Evolutionary conservation across 1,284 basidiomycete genomes (phyloP).

Genomic region (Tilletia caries): DNA sequence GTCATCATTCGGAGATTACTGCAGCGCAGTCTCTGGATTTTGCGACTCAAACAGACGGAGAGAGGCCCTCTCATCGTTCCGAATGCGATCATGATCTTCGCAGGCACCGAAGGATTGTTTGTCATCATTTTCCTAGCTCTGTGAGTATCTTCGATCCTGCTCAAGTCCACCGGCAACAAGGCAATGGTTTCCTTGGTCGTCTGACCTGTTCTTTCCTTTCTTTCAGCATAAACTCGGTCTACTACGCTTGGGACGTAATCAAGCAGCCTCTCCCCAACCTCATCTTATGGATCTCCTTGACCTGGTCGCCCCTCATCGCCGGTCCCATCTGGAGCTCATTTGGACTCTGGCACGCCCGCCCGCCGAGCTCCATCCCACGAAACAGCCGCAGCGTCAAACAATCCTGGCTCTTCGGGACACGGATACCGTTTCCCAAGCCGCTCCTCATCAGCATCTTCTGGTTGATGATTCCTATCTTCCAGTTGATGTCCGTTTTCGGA

Average conservation of each 20-base stretch:
- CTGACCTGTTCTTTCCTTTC: background rate
- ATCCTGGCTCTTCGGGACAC: background rate
- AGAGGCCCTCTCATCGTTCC: conserved; percentile 2
- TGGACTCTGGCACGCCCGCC: conserved; percentile 3
- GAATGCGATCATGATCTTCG: conserved; percentile 11
- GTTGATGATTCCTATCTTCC: background rate
- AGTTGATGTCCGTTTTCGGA: background rate
- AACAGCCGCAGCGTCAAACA: background rate
- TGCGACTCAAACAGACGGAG: background rate
- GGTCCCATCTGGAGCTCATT: conserved; percentile 9
- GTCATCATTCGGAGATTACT: background rate
- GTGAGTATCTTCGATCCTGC: background rate
- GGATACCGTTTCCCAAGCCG: background rate
- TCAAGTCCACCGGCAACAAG: too few relatives aligned
- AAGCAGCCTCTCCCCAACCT: background rate
- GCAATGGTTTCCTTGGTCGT: too few relatives aligned
- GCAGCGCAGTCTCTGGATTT: background rate
- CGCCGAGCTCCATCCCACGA: background rate
- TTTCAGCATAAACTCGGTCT: background rate
- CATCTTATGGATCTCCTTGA: background rate
- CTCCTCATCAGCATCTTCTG: background rate
- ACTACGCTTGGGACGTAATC: background rate
- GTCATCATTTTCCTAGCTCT: background rate
- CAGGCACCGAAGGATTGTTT: background rate
- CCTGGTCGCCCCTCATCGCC: conserved; percentile 7